Evolutionary conservation across 805 yeast species (phyloP).

Genomic region (Metschnikowia vanudenii): DNA sequence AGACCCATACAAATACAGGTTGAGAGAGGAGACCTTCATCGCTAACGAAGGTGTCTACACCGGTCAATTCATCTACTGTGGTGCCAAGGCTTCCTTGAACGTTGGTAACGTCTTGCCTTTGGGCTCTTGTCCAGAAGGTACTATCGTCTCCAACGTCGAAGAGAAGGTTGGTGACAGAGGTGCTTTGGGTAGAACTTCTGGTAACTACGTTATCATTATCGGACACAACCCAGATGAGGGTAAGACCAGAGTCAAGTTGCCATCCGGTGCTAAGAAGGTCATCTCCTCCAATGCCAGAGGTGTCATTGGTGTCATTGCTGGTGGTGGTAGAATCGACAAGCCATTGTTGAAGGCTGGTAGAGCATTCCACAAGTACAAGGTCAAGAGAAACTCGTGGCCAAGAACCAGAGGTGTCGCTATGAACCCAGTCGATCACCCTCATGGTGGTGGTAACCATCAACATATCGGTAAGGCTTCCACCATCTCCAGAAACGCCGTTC

Average conservation of each 20-base stretch:
- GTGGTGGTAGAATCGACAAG: slow-evolving; percentile 99
- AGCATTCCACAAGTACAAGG: slow-evolving; percentile 99
- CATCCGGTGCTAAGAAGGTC: slow-evolving; percentile 98
- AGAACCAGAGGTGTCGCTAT: slow-evolving; percentile 99
- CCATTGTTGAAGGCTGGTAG: slow-evolving; percentile 99
- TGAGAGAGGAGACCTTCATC: slow-evolving; percentile 97
- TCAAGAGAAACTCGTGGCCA: slow-evolving; percentile 99
- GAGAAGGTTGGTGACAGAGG: slow-evolving; percentile 99
- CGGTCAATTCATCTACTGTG: slow-evolving; percentile 98
- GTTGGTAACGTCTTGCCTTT: slow-evolving; percentile 97
- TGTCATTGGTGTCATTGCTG: slow-evolving; percentile 99
- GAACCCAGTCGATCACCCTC: slow-evolving; percentile 99
- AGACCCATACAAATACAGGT: slow-evolving; percentile 98
- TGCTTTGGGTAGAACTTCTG: slow-evolving; percentile 99
- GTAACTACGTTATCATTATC: slow-evolving; percentile 97
- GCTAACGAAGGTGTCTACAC: slow-evolving; percentile 99
- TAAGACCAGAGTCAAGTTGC: slow-evolving; percentile 98
- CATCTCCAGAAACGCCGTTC: slow-evolving; percentile 97
- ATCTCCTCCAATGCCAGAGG: slow-evolving; percentile 97
- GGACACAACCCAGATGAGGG: slow-evolving; percentile 99
- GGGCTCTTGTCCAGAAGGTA: slow-evolving; percentile 98
- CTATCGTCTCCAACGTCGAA: slow-evolving; percentile 96
- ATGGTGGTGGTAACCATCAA: slow-evolving; percentile 99
- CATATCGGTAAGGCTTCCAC: slow-evolving; percentile 99
- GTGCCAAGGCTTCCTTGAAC: slow-evolving; percentile 96